phyloP scores from a whole-genome alignment of 129 eudicot genomes.

The Arctium lappa region DNA sequence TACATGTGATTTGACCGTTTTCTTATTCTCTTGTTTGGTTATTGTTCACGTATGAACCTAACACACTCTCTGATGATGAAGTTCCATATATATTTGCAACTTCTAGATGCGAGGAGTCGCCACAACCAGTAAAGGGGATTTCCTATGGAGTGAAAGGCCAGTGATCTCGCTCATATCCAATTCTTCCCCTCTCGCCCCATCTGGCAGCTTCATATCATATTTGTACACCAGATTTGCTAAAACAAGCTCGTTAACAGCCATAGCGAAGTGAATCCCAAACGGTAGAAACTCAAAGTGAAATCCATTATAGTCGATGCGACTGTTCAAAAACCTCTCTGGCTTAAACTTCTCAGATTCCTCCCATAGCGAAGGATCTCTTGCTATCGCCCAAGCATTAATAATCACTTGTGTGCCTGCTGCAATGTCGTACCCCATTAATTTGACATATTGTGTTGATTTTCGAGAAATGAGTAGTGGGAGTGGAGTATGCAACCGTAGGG shows the following conservation, averaged over 20 bases:
- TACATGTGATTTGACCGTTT: too few species aligned
- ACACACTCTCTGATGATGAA: not conserved
- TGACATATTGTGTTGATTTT: conserved; percentile 30
- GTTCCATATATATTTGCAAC: not conserved
- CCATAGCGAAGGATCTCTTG: conserved; percentile 37
- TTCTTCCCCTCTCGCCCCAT: conserved; percentile 24
- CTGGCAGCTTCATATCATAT: conserved; percentile 41
- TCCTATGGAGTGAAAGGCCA: conserved; percentile 37
- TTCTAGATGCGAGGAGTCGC: conserved; percentile 3
- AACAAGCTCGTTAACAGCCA: conserved; percentile 32
- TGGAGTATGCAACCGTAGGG: conserved; percentile 37
- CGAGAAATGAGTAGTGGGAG: conserved; percentile 38
- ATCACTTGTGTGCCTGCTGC: conserved; percentile 35
- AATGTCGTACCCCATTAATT: conserved; percentile 39
- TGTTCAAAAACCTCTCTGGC: conserved; percentile 43
- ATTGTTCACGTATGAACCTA: too few species aligned
- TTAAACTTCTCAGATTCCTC: conserved; percentile 22
- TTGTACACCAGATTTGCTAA: conserved; percentile 44
- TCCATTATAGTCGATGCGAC: conserved; percentile 34
- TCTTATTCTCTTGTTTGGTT: too few species aligned
- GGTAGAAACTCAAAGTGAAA: conserved; percentile 36
- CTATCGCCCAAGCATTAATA: conserved; percentile 50
- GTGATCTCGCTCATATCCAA: conserved; percentile 45
- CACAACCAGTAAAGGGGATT: conserved; percentile 31
- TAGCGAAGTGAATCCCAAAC: conserved; percentile 44